A percentile compares a stretch with the other conserved stretches of the same genome.
phyloP scores from a whole-genome alignment of 148 eudicot species.

The Amaranthus palmeri region DNA sequence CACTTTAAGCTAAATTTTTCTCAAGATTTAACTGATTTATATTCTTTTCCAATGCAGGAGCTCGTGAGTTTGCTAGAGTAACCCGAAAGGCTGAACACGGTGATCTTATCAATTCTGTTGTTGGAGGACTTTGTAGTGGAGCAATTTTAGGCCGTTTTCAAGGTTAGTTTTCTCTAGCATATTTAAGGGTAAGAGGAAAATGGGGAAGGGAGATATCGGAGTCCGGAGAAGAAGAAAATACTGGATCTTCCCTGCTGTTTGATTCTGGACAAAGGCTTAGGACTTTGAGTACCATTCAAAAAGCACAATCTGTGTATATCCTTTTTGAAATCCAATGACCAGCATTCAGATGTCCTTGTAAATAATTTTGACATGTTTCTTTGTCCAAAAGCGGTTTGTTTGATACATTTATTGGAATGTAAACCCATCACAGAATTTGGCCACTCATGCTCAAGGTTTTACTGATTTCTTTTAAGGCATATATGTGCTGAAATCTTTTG shows the following conservation, averaged over 20 bases:
- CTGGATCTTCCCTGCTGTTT: not conserved
- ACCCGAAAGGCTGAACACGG: slow-evolving; percentile 53
- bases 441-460: too few relatives aligned
- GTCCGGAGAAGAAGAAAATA: not conserved
- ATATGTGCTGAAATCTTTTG: too few relatives aligned
- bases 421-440: too few relatives aligned
- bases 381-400: too few relatives aligned
- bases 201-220: not conserved
- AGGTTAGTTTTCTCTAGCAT: slow-evolving; percentile 39
- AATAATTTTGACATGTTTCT: not conserved
- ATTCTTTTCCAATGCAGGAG: slow-evolving; percentile 45
- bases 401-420: too few relatives aligned
- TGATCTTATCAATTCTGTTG: slow-evolving; percentile 66
- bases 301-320: not conserved
- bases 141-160: slow-evolving; percentile 88
- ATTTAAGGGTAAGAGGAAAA: not conserved
- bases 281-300: not conserved
- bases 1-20: not conserved
- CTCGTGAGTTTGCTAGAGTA: slow-evolving; percentile 68
- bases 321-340: not conserved
- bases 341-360: not conserved
- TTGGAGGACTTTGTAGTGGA: slow-evolving; percentile 79
- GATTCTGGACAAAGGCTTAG: not conserved
- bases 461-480: too few relatives aligned
- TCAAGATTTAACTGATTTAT: not conserved